Evolutionary conservation across 192 early-diverging fungal genomes (phyloP).

Genomic region (Entophlyctis helioformis): DNA sequence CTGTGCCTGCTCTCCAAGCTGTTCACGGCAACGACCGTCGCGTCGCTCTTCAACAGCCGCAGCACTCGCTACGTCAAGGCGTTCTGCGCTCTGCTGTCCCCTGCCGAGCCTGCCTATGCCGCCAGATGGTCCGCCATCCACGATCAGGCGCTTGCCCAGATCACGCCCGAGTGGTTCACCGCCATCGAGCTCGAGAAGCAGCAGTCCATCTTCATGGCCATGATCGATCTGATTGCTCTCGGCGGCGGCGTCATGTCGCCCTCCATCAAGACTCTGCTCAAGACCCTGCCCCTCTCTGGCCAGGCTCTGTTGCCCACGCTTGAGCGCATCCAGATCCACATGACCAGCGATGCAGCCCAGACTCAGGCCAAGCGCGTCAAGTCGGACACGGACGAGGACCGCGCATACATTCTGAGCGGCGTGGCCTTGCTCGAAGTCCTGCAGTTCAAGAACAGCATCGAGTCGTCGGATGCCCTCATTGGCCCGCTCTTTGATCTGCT

Average conservation of each 20-base stretch:
- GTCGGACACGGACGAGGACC: neutral
- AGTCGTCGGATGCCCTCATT: conserved; percentile 36
- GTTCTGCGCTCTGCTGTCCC: conserved; percentile 22
- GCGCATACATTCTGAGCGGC: neutral
- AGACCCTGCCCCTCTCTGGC: conserved; percentile 36
- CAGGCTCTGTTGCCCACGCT: conserved; percentile 9
- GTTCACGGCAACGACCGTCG: conserved; percentile 32
- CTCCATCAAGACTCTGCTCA: conserved; percentile 30
- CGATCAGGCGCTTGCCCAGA: conserved; percentile 4
- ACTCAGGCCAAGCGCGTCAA: conserved; percentile 2
- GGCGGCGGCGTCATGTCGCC: conserved; percentile 6
- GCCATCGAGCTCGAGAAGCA: conserved; percentile 21
- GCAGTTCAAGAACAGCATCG: conserved; percentile 45
- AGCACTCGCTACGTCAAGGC: conserved; percentile 19
- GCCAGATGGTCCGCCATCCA: neutral
- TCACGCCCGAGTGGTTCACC: conserved; percentile 8
- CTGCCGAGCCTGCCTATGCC: neutral
- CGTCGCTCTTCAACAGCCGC: conserved; percentile 23
- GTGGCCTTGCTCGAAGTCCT: conserved; percentile 58
- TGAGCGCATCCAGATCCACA: too few relatives aligned
- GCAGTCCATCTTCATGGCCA: conserved; percentile 29
- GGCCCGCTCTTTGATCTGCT: conserved; percentile 63
- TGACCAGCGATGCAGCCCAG: too few relatives aligned
- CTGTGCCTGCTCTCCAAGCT: conserved; percentile 31
- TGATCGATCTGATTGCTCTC: conserved; percentile 41